These are phyloP conservation scores for Hirsutella rhossiliensis DNA, from an alignment of 2,329 filamentous ascomycete species.

Conservation along the genomic window DNA sequence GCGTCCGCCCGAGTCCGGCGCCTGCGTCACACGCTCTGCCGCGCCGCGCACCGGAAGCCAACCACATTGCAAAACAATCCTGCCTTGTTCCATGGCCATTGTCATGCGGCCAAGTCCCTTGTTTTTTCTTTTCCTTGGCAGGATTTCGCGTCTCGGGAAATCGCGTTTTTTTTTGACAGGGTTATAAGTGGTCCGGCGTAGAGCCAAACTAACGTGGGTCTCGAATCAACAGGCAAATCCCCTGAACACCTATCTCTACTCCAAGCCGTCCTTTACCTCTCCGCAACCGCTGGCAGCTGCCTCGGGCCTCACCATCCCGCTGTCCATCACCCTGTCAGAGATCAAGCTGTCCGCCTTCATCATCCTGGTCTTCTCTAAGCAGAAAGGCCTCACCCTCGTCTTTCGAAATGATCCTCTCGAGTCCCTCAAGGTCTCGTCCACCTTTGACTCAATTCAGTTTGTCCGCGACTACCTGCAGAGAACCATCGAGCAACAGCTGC, in stretches of 20 bases:
- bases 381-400: conserved; percentile 91
- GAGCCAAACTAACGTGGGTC: conserved; percentile 30
- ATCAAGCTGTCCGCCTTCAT: conserved; percentile 95
- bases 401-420: conserved; percentile 97
- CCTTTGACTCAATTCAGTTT: conserved; percentile 97
- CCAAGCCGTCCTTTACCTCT: conserved; percentile 84
- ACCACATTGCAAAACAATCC: no score
- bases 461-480: conserved; percentile 93
- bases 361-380: conserved; percentile 92
- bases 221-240: conserved; percentile 63
- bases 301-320: conserved; percentile 87
- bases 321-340: conserved; percentile 91
- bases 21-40: neutral
- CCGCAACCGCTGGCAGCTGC: conserved; percentile 84
- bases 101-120: no score
- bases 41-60: no score
- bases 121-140: no score
- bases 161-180: no score
- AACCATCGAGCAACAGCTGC: conserved; percentile 87
- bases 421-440: conserved; percentile 95
- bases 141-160: no score
- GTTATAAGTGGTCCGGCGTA: no score
- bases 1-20: neutral
- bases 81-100: no score
- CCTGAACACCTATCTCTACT: conserved; percentile 86